Evolutionary conservation across 768 basidiomycete genomes (phyloP), one percentile per base, ranked within the genome.

Genomic region (Leccinum broughii): DNA sequence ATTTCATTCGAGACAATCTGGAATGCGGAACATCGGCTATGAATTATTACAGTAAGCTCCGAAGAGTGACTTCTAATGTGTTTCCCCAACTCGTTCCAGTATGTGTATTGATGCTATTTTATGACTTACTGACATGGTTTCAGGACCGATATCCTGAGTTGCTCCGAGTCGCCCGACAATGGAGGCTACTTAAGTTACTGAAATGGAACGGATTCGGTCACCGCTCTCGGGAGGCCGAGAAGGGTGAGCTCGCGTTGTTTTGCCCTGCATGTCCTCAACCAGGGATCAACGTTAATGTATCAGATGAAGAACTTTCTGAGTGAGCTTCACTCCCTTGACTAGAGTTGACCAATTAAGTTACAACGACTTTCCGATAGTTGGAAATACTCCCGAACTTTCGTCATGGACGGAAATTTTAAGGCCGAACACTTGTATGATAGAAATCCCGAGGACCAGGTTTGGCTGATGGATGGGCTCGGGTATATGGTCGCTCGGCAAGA

Each of bases 231-330:
- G 5, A 49, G 26, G 20, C 30, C 0, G 41, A 11, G 1, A 11
- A 22, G 4, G 26, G 35, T 0, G n/a, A 41, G 1, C 50, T 58
- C 0, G 50, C n/a, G 2, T 20, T 70, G 1, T 64, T 68, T 15
- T 72, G 74, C 37, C 63, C 68, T 0, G 60, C 66, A 9, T 75
- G 74, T 57, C 72, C 70, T 2, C 70, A 71, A 14, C 69, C 66
- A 9, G 10, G 9, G 30, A 32, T 32, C 9, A 32, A 32, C 9
- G 9, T 32, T 10, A 10, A 32, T 32, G 65, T 0, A 61, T 71
- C 15, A n/a, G 30, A 44, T 17, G 39, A 41, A 17, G 39, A 41
- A 17, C 15, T 17, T 9, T 9, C 30, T 3, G 30, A 32, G 30
- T 32, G 9, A 32, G 30, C 30, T 32, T 7, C 10, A 10, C 6